Percentiles rank a stretch among this genome's conserved stretches.
Evolutionary conservation across 176 grass and related monocot species (phyloP).

Genomic region (Alopecurus myosuroides): DNA sequence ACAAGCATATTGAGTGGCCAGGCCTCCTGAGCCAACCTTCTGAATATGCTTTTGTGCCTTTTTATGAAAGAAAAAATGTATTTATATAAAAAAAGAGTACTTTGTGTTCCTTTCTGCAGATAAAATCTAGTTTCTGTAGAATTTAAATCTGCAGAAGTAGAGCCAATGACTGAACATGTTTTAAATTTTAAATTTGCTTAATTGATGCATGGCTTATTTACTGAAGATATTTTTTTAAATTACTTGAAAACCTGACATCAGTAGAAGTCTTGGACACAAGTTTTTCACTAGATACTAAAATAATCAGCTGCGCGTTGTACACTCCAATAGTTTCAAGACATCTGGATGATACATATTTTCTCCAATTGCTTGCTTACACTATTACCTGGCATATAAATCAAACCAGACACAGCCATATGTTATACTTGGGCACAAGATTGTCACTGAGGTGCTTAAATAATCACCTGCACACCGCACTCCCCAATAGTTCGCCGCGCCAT

Average conservation of each 20-base stretch:
- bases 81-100: too few relatives aligned
- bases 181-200: too few relatives aligned
- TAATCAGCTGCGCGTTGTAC: too few relatives aligned
- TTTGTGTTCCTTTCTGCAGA: too few relatives aligned
- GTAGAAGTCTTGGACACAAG: neutral
- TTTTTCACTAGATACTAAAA: neutral
- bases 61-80: too few relatives aligned
- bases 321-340: too few relatives aligned
- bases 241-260: neutral
- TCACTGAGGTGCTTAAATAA: neutral
- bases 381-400: neutral
- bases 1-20: neutral
- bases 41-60: too few relatives aligned
- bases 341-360: too few relatives aligned
- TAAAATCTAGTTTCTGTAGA: too few relatives aligned
- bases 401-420: neutral
- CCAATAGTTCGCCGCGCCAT: neutral
- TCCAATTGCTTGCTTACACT: neutral
- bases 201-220: neutral
- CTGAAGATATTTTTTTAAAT: neutral
- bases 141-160: too few relatives aligned
- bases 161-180: too few relatives aligned
- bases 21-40: neutral
- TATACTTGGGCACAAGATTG: neutral
- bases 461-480: neutral